Evolutionary conservation across 495 filamentous ascomycete species (phyloP).

Genomic region (Tuber aestivum): DNA sequence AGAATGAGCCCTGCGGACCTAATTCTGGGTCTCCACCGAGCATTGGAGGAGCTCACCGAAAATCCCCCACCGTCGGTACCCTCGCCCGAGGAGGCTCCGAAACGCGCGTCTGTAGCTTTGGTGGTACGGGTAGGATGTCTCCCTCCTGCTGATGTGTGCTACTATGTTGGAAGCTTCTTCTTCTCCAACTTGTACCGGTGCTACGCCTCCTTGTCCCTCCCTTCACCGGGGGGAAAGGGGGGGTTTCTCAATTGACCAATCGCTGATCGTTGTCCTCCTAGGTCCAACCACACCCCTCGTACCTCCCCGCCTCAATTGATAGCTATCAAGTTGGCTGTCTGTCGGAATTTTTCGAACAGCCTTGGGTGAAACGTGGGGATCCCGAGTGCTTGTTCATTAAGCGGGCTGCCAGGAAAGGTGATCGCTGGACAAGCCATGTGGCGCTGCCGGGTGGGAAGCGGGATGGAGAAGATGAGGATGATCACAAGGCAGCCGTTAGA

Average conservation of each 20-base stretch:
- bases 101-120: conserved; percentile 67
- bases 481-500: conserved; percentile 59
- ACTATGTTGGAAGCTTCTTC: conserved; percentile 48
- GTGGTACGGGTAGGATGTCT: conserved; percentile 57
- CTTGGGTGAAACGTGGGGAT: conserved; percentile 68
- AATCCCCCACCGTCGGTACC: conserved; percentile 59
- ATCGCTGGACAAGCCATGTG: conserved; percentile 72
- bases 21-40: conserved; percentile 44
- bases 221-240: neutral
- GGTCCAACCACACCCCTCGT: conserved; percentile 41
- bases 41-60: conserved; percentile 51
- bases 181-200: too few species aligned
- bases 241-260: conserved; percentile 35
- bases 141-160: conserved; percentile 25
- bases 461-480: conserved; percentile 62
- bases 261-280: conserved; percentile 28
- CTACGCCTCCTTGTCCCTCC: conserved; percentile 50
- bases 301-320: conserved; percentile 40
- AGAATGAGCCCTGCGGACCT: conserved; percentile 28
- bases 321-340: conserved; percentile 47
- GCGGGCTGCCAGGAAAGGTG: conserved; percentile 61
- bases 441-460: conserved; percentile 68
- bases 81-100: conserved; percentile 57
- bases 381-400: conserved; percentile 75
- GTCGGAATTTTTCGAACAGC: conserved; percentile 59